A percentile compares a stretch with the other conserved stretches of the same genome.
These are phyloP conservation scores for Calamus simplicifolius DNA, from an alignment of 176 grass and related monocot species.

Conservation along the genomic window DNA sequence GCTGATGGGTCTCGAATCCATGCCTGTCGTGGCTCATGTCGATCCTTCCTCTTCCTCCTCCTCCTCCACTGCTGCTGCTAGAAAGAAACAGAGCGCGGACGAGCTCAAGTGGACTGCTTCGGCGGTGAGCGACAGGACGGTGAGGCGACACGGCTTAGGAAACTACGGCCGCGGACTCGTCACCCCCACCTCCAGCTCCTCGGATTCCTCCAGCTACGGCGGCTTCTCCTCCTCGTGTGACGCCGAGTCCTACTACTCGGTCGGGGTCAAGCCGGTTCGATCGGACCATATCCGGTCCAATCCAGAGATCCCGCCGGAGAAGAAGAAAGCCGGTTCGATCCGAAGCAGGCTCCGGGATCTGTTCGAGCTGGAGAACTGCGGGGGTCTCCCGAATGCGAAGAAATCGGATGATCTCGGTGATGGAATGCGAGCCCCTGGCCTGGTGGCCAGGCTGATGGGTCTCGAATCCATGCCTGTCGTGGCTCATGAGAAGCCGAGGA, in stretches of 20 bases:
- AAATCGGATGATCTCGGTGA: neutral
- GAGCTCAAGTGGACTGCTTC: neutral
- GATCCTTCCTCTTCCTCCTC: too few relatives aligned
- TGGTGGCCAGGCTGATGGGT: conserved; percentile 94
- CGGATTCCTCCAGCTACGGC: conserved; percentile 36
- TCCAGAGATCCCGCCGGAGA: conserved; percentile 8
- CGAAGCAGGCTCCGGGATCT: conserved; percentile 18
- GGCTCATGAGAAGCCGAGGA: conserved; percentile 10
- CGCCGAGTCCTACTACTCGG: conserved; percentile 16
- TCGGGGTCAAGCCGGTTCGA: neutral
- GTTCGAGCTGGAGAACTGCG: conserved; percentile 74
- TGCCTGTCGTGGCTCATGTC: too few relatives aligned
- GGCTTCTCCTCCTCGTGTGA: conserved; percentile 34
- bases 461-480: conserved; percentile 62
- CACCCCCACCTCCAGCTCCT: conserved; percentile 36
- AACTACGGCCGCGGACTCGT: conserved; percentile 1
- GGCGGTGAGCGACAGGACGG: neutral
- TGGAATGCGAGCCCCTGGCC: conserved; percentile 30
- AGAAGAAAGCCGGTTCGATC: conserved; percentile 30
- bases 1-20: too few relatives aligned
- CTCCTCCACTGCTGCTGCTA: too few relatives aligned
- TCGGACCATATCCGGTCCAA: neutral
- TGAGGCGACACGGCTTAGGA: conserved; percentile 28
- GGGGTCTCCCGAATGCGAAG: too few relatives aligned
- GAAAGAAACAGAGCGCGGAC: too few relatives aligned